Percentiles rank a stretch among this genome's conserved stretches.
phyloP scores from a whole-genome alignment of 2,329 filamentous ascomycete species.

The Monosporascus sp. region DNA sequence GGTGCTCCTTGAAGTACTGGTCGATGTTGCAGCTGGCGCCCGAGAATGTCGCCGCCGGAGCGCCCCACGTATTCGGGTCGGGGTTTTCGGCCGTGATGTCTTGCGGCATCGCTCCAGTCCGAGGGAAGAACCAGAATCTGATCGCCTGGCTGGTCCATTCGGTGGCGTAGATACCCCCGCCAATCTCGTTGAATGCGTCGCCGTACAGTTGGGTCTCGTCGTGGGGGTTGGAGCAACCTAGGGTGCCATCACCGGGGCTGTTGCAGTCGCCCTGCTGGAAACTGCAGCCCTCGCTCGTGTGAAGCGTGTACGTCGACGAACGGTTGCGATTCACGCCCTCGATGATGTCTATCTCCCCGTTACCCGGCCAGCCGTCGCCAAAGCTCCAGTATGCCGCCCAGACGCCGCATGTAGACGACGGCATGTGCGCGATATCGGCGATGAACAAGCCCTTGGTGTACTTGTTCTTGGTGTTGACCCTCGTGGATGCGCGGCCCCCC shows the following conservation, averaged over 20 bases:
- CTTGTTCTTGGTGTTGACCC: slow-evolving; percentile 59
- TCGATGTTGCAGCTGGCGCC: slow-evolving; percentile 66
- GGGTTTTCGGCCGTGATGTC: slow-evolving; percentile 58
- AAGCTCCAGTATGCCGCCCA: slow-evolving; percentile 73
- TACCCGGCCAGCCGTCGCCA: slow-evolving; percentile 62
- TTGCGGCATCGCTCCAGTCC: slow-evolving; percentile 50
- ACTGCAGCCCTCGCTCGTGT: slow-evolving; percentile 57
- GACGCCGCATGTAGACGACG: slow-evolving; percentile 62
- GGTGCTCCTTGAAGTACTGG: slow-evolving; percentile 62
- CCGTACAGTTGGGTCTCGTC: slow-evolving; percentile 54
- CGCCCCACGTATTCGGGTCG: slow-evolving; percentile 62
- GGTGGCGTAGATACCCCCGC: slow-evolving; percentile 67
- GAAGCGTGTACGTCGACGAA: slow-evolving; percentile 59
- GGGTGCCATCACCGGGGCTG: slow-evolving; percentile 38
- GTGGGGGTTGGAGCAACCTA: slow-evolving; percentile 55
- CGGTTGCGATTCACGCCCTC: slow-evolving; percentile 65
- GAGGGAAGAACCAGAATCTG: slow-evolving; percentile 76
- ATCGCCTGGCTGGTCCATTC: slow-evolving; percentile 73
- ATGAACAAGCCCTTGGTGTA: slow-evolving; percentile 68
- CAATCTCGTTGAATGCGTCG: slow-evolving; percentile 62
- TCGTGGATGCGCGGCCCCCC: slow-evolving; percentile 63
- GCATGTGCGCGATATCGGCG: slow-evolving; percentile 71
- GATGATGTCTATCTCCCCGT: slow-evolving; percentile 75
- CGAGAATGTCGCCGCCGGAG: slow-evolving; percentile 62
- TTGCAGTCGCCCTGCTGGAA: slow-evolving; percentile 53